Conservation (phyloP, 1,139 yeast genomes). For the Protomyces inouyei region DNA sequence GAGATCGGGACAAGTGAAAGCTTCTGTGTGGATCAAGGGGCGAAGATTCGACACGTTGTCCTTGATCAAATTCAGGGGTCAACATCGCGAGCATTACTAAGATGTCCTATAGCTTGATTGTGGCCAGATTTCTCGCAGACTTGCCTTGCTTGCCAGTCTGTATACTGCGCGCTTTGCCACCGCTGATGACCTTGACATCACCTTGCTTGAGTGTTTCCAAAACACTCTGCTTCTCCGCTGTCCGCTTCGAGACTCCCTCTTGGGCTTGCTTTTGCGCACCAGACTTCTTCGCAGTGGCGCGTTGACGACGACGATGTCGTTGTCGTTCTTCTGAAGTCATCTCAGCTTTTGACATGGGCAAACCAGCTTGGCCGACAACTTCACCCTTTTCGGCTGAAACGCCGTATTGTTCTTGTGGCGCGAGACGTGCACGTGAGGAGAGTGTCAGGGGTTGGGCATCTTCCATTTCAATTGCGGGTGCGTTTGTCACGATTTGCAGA, state of each 20-base stretch:
- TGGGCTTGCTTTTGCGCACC: slow-evolving; percentile 49
- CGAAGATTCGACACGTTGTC: no score
- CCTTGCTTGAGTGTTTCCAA: slow-evolving; percentile 68
- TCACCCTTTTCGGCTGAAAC: slow-evolving; percentile 48
- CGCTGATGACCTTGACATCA: slow-evolving; percentile 74
- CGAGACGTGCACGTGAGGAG: slow-evolving; percentile 69
- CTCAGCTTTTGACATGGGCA: slow-evolving; percentile 77
- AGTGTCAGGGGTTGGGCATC: slow-evolving; percentile 91
- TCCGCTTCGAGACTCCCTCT: slow-evolving; percentile 34
- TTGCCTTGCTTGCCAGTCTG: slow-evolving; percentile 60
- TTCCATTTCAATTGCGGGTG: slow-evolving; percentile 83
- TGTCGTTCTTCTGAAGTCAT: slow-evolving; percentile 81
- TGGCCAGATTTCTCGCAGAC: neutral
- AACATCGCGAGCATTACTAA: neutral
- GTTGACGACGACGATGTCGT: slow-evolving; percentile 81
- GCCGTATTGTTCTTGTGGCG: slow-evolving; percentile 88
- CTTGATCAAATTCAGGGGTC: neutral
- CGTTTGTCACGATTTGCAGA: slow-evolving; percentile 72
- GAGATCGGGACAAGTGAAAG: neutral
- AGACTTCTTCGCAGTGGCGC: slow-evolving; percentile 42
- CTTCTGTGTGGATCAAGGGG: neutral
- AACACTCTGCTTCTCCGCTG: slow-evolving; percentile 39
- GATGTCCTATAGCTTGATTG: neutral
- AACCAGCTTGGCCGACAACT: slow-evolving; percentile 71
- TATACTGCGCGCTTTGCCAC: slow-evolving; percentile 70